Percentiles rank a stretch among this genome's conserved stretches.
phyloP scores from a whole-genome alignment of 2,329 filamentous ascomycete genomes.

The Phaeophleospora eucalypticola region DNA sequence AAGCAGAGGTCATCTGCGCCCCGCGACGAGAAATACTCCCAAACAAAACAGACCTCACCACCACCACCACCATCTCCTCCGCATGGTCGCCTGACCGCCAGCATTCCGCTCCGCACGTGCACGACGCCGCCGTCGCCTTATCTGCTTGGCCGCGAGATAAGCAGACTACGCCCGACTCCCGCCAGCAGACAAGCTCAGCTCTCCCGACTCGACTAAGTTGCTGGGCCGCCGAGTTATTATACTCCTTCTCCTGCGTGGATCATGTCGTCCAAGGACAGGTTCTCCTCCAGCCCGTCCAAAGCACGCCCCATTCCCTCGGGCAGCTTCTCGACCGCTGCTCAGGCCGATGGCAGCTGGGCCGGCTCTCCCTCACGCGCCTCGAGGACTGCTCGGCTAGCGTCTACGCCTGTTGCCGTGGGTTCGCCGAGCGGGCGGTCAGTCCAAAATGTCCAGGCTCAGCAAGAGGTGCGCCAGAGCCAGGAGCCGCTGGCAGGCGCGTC shows the following conservation, averaged over 20 bases:
- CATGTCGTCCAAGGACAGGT: background rate
- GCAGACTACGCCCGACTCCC: background rate
- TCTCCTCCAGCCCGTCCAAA: conserved; percentile 9
- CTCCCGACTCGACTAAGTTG: too few relatives aligned
- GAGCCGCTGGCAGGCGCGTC: conserved; percentile 60
- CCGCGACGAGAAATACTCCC: too few relatives aligned
- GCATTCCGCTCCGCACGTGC: background rate
- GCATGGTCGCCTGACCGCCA: background rate
- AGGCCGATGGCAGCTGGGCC: conserved; percentile 18
- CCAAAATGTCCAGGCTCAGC: conserved; percentile 18
- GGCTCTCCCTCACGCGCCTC: conserved; percentile 46
- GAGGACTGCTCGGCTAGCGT: conserved; percentile 28
- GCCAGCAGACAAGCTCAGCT: background rate
- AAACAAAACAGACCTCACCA: too few relatives aligned
- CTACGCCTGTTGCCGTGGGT: conserved; percentile 23
- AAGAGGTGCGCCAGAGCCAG: conserved; percentile 52
- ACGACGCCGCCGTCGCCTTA: background rate
- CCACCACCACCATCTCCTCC: too few relatives aligned
- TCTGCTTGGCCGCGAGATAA: background rate
- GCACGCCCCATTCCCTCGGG: conserved; percentile 21
- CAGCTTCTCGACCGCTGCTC: conserved; percentile 11
- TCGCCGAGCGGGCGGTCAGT: conserved; percentile 21
- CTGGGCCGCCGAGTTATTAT: too few relatives aligned
- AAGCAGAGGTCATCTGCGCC: too few relatives aligned
- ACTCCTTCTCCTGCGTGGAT: background rate